Evolutionary conservation across 2,329 filamentous ascomycete species (phyloP).

Genomic region (Fusarium beomiforme): DNA sequence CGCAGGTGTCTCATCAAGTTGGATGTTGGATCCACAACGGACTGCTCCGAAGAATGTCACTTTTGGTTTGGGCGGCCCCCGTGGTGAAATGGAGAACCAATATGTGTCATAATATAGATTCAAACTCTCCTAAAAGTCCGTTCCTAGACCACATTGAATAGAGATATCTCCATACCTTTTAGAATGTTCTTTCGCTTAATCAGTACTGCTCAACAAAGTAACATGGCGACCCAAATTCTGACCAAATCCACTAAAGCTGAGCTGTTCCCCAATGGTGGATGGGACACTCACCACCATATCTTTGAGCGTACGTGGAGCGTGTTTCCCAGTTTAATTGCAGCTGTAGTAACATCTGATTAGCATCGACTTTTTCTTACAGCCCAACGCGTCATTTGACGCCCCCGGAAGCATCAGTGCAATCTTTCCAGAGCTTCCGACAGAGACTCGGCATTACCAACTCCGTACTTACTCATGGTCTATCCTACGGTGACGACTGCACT

Average conservation of each 20-base stretch:
- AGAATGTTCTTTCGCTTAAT: background rate
- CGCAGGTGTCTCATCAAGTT: background rate
- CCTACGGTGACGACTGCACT: background rate
- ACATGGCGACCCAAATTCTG: background rate
- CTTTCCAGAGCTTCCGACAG: background rate
- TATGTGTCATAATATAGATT: no score
- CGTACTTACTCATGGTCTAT: background rate
- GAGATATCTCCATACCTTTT: background rate
- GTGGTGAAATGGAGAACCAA: no score
- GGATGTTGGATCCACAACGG: background rate
- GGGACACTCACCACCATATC: background rate
- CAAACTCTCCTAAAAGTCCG: background rate
- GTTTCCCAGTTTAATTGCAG: no score
- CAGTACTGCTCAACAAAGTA: background rate
- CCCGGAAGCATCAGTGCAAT: background rate
- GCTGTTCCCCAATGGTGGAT: background rate
- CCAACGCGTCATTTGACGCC: background rate
- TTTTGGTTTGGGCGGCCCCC: no score
- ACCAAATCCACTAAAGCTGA: background rate
- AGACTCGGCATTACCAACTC: background rate
- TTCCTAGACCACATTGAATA: background rate
- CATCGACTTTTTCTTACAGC: background rate
- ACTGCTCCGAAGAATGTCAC: background rate
- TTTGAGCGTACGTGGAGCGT: background rate
- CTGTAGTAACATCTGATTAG: background rate